Base-by-base conservation (phyloP, 2,329 filamentous ascomycete species). In the Neopestalotiopsis rosae region DNA sequence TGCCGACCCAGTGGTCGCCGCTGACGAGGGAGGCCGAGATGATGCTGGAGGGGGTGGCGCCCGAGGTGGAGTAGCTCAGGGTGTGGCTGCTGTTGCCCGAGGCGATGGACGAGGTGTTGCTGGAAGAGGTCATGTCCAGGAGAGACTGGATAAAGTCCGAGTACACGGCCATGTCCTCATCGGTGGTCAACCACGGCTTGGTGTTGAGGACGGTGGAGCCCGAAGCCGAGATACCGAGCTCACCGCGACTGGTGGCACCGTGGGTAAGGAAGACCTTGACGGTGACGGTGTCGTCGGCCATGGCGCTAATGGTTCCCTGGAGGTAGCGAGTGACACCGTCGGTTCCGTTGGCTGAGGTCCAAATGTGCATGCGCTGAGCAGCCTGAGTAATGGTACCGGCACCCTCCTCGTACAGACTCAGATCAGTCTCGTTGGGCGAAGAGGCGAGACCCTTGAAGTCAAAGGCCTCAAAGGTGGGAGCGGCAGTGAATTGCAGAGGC, bases 351-450 rank as follows among this genome's bases (percentile, higher is more conserved):
- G 34, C 24, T 9, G 64, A 66, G 0, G 52, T 66, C 64, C 52
- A 66, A 24, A 66, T 12, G 64, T 66, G 64, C 45, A 66, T 66
- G 17, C 64, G 64, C 42, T 66, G 64, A 20, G 64, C 64, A 12
- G 64, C 64, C 20, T 58, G 61, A 12, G 64, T 66, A 14, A 66
- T 56, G 28, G 64, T 66, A 20, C 64, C 52, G n/a, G 45, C 24
- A 6, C 64, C 45, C 28, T 66, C 24, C 32, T 57, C 45, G 30
- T 57, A 66, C 9, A 66, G 45, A 28, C 34, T 30, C 64, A 66
- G 14, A 24, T 66, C 64, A 1, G 42, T 20, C 64, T 57, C 45
- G 7, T 57, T 42, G 42, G 64, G 64, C 9, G 52, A 57, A 28
- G 64, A 34, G 30, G 64, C 20, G n/a, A 66, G 45, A 58, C 52